Conservation (phyloP, 2,329 filamentous ascomycete species). For the Claviceps maximensis region DNA sequence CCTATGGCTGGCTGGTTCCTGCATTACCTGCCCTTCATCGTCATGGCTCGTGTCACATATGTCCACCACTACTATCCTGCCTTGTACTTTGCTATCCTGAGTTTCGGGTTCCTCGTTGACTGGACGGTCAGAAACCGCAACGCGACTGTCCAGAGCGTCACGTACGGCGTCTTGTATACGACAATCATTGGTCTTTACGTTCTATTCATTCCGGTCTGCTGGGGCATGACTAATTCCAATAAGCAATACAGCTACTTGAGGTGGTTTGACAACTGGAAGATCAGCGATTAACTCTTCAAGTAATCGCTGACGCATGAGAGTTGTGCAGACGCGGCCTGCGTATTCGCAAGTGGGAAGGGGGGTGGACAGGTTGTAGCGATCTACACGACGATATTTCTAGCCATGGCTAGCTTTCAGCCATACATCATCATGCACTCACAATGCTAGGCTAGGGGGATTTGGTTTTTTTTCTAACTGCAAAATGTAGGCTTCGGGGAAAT, state of each 20-base stretch:
- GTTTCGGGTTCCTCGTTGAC: conserved; percentile 76
- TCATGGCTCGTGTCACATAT: conserved; percentile 98
- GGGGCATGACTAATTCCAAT: conserved; percentile 83
- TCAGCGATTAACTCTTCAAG: conserved; percentile 43
- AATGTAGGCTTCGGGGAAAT: conserved; percentile 7
- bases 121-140: conserved; percentile 61
- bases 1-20: conserved; percentile 89
- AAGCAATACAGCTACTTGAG: conserved; percentile 81
- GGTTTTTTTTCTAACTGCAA: neutral
- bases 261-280: conserved; percentile 83
- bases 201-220: conserved; percentile 85
- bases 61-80: conserved; percentile 99
- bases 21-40: conserved; percentile 88
- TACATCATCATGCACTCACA: neutral
- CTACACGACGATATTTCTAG: neutral
- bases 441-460: neutral
- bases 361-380: neutral
- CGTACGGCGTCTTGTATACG: conserved; percentile 66
- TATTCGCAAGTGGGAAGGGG: neutral
- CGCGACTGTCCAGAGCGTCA: conserved; percentile 47
- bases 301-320: neutral
- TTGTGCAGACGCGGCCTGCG: neutral
- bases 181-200: conserved; percentile 71
- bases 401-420: neutral
- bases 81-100: conserved; percentile 90